These are phyloP conservation scores for Chamaenerion angustifolium DNA, from an alignment of 345 rosid genomes.

Conservation along the genomic window DNA sequence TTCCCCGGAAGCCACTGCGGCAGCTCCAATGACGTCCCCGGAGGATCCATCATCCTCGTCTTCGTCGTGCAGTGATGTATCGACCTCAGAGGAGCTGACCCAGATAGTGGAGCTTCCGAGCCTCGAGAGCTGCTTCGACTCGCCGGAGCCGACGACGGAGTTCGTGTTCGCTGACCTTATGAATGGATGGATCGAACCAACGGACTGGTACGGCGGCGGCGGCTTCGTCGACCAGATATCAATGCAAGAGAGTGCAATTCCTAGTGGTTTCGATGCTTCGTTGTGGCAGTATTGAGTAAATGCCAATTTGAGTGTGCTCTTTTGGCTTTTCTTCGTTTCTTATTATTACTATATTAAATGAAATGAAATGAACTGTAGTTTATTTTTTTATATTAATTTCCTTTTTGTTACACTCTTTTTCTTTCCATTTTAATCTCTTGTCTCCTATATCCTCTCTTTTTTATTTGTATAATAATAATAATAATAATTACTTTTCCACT, in stretches of 20 bases:
- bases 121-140: constrained; percentile 38
- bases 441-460: background rate
- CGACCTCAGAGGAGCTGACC: constrained; percentile 19
- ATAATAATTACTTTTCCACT: background rate
- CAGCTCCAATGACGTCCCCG: background rate
- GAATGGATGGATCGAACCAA: constrained; percentile 18
- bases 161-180: constrained; percentile 43
- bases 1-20: background rate
- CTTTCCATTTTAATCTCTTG: too few species aligned
- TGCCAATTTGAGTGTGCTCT: background rate
- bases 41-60: constrained; percentile 5
- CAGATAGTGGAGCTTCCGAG: constrained; percentile 79
- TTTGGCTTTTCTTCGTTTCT: background rate
- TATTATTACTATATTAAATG: background rate
- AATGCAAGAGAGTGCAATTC: constrained; percentile 17
- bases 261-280: constrained; percentile 21
- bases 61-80: background rate
- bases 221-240: constrained; percentile 5
- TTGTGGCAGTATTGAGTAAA: constrained; percentile 28
- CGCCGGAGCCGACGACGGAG: constrained; percentile 11
- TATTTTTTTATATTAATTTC: background rate
- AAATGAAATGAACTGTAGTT: background rate
- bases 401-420: background rate
- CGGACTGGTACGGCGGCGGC: constrained; percentile 2
- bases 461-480: background rate